Percentiles rank a stretch among this genome's conserved stretches.
These are phyloP conservation scores for Monilinia vaccinii-corymbosi DNA, from an alignment of 2,329 filamentous ascomycete genomes.

Conservation along the genomic window DNA sequence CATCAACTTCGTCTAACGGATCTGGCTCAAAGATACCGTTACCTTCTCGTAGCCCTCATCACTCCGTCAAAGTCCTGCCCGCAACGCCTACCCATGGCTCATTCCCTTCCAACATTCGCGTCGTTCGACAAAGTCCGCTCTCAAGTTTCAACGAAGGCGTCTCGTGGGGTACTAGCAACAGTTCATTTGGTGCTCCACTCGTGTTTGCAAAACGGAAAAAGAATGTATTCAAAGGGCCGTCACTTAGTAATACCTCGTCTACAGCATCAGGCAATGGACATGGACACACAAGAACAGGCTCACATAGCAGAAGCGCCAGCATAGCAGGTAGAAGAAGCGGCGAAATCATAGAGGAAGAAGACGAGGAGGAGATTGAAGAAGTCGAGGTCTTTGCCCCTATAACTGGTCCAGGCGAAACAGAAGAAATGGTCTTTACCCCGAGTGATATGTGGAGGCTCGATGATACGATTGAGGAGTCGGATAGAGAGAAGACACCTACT, in stretches of 20 bases:
- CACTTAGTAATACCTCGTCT: constrained; percentile 38
- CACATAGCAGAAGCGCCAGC: constrained; percentile 49
- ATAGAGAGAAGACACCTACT: constrained; percentile 9
- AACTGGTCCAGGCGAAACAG: constrained; percentile 22
- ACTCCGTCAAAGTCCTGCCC: constrained; percentile 90
- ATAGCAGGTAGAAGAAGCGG: constrained; percentile 58
- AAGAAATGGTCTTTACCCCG: constrained; percentile 24
- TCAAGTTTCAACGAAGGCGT: constrained; percentile 50
- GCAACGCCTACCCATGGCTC: constrained; percentile 67
- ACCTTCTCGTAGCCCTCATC: constrained; percentile 66
- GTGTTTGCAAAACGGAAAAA: constrained; percentile 76
- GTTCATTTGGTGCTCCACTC: constrained; percentile 44
- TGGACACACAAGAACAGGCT: constrained; percentile 25
- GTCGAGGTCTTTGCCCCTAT: constrained; percentile 47
- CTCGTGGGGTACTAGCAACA: constrained; percentile 40
- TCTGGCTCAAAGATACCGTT: constrained; percentile 61
- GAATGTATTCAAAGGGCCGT: constrained; percentile 74
- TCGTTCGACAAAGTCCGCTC: constrained; percentile 57
- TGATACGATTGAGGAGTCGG: neutral
- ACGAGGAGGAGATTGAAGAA: constrained; percentile 14
- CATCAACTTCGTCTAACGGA: constrained; percentile 77
- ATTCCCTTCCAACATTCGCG: constrained; percentile 79
- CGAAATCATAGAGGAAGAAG: constrained; percentile 47
- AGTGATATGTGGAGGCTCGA: constrained; percentile 4
- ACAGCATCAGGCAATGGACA: constrained; percentile 24